A percentile compares a stretch with the other conserved stretches of the same genome.
Conservation (phyloP, 257 asterid species). For the Thymus mandschuricus region DNA sequence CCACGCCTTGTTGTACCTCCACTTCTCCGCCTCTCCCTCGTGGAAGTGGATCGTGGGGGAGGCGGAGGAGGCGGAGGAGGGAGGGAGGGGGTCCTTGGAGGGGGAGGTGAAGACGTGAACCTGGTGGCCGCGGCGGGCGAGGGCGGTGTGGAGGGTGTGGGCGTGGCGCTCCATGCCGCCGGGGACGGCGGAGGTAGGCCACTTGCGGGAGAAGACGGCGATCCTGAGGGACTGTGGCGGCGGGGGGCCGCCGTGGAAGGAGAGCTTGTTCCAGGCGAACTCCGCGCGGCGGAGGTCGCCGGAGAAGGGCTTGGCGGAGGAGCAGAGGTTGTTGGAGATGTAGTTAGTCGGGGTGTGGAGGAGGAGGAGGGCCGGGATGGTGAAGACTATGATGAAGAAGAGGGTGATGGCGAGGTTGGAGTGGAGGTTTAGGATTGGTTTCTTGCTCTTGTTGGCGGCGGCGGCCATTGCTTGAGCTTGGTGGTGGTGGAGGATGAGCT, state of each 20-base stretch:
- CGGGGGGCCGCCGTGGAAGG: conserved; percentile 32
- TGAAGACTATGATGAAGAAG: conserved; percentile 78
- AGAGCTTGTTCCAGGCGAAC: conserved; percentile 78
- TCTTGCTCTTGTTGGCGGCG: conserved; percentile 53
- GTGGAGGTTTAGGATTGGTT: conserved; percentile 46
- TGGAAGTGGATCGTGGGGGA: conserved; percentile 60
- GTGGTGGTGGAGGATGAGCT: conserved; percentile 5
- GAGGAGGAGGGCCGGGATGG: conserved; percentile 78
- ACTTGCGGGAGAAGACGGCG: conserved; percentile 90
- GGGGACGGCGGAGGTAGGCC: conserved; percentile 76
- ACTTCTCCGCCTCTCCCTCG: conserved; percentile 73
- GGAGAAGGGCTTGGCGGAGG: conserved; percentile 51
- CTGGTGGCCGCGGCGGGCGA: conserved; percentile 73
- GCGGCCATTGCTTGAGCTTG: conserved; percentile 50
- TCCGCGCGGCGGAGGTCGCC: conserved; percentile 74
- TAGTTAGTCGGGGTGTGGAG: conserved; percentile 66
- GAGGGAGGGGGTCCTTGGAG: neutral
- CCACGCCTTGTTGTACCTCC: conserved; percentile 90
- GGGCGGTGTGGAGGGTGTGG: conserved; percentile 69
- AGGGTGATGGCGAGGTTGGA: conserved; percentile 75
- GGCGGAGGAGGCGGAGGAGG: conserved; percentile 24
- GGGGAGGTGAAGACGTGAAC: conserved; percentile 88
- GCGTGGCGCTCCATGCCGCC: conserved; percentile 99
- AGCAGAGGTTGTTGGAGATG: conserved; percentile 46
- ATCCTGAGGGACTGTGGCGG: conserved; percentile 50